phyloP scores from a whole-genome alignment of 2,329 filamentous ascomycete species.

The Cyphellophora europaea region DNA sequence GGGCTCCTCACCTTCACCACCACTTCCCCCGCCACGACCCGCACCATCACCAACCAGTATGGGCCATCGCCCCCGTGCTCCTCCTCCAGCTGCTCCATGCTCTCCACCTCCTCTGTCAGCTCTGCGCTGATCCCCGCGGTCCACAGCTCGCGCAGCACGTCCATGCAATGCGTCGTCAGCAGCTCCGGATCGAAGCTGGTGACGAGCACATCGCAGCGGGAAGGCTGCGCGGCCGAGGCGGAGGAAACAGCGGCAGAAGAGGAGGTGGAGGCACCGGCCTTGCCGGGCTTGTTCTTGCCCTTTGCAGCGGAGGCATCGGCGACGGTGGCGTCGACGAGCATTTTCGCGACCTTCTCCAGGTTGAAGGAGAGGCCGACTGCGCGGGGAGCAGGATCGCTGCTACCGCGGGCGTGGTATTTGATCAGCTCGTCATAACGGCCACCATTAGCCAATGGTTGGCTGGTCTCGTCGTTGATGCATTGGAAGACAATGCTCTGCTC shows the following conservation, averaged over 20 bases:
- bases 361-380: slow-evolving; percentile 74
- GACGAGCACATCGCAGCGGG: slow-evolving; percentile 72
- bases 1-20: slow-evolving; percentile 70
- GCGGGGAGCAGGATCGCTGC: slow-evolving; percentile 58
- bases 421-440: slow-evolving; percentile 89
- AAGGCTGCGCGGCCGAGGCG: slow-evolving; percentile 2
- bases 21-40: slow-evolving; percentile 43
- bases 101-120: slow-evolving; percentile 68
- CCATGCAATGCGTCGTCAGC: slow-evolving; percentile 65
- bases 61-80: slow-evolving; percentile 53
- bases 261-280: slow-evolving; percentile 4
- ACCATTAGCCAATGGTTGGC: slow-evolving; percentile 75
- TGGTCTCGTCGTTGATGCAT: slow-evolving; percentile 74
- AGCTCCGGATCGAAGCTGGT: slow-evolving; percentile 74
- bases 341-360: slow-evolving; percentile 12
- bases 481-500: slow-evolving; percentile 78
- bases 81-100: slow-evolving; percentile 67
- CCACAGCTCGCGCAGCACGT: slow-evolving; percentile 72
- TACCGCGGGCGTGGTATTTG: slow-evolving; percentile 65
- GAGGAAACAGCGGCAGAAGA: slow-evolving; percentile 1
- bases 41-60: slow-evolving; percentile 79
- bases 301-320: not conserved
- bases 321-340: slow-evolving; percentile 10
- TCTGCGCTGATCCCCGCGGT: slow-evolving; percentile 78
- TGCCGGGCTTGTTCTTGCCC: slow-evolving; percentile 1